phyloP scores from a whole-genome alignment of 768 basidiomycete species.

The Hortiboletus campestris region DNA sequence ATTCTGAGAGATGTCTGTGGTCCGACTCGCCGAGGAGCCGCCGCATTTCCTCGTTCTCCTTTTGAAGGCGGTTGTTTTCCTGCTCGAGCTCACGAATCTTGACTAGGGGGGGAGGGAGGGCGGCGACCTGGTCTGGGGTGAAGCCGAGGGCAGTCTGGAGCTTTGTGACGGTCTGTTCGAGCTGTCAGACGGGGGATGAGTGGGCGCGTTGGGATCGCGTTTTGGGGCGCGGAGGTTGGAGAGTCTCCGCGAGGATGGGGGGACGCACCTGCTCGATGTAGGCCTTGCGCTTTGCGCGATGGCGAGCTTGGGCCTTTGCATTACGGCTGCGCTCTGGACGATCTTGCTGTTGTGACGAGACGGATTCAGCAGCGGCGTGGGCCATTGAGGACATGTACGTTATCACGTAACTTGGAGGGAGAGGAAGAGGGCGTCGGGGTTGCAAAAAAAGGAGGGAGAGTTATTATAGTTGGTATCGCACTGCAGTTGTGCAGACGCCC shows the following conservation, averaged over 20 bases:
- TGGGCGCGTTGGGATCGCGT: constrained; percentile 12
- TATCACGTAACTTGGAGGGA: constrained; percentile 39
- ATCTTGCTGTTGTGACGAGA: constrained; percentile 45
- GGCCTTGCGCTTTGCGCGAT: constrained; percentile 89
- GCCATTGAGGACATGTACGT: constrained; percentile 59
- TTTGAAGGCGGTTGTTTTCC: constrained; percentile 67
- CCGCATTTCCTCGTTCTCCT: constrained; percentile 75
- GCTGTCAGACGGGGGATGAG: constrained; percentile 37
- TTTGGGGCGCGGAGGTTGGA: constrained; percentile 4
- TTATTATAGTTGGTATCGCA: constrained; percentile 34
- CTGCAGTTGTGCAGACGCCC: constrained; percentile 28
- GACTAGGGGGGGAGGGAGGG: constrained; percentile 66
- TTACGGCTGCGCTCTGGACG: constrained; percentile 84
- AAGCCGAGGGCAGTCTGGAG: constrained; percentile 73
- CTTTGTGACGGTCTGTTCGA: constrained; percentile 84
- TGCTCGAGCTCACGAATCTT: constrained; percentile 83
- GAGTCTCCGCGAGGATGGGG: background rate
- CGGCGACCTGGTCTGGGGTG: constrained; percentile 71
- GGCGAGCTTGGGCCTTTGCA: constrained; percentile 84
- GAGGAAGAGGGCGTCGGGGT: constrained; percentile 48
- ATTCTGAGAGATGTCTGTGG: constrained; percentile 39
- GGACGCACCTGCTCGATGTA: constrained; percentile 79
- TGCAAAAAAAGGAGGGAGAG: constrained; percentile 39
- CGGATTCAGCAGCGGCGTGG: constrained; percentile 46
- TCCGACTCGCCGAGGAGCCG: constrained; percentile 55